Evolutionary conservation across 495 filamentous ascomycete genomes (phyloP).

Genomic region (Hypoxylon trugodes): DNA sequence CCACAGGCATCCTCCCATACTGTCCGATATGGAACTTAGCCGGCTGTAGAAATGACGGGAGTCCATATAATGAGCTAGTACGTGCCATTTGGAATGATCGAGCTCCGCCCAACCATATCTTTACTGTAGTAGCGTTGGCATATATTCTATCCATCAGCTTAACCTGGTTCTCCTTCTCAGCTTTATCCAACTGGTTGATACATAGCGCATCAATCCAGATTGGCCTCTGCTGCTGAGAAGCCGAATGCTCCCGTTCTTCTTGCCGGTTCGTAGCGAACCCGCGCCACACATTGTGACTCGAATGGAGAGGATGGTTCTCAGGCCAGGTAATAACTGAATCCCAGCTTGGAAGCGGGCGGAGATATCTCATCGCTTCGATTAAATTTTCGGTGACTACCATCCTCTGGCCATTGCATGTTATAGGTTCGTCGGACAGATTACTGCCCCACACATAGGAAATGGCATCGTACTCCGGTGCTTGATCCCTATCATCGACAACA

Average conservation of each 20-base stretch:
- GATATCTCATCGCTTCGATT: conserved; percentile 30
- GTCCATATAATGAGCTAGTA: background rate
- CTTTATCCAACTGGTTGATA: conserved; percentile 44
- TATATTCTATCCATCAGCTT: conserved; percentile 45
- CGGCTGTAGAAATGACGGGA: background rate
- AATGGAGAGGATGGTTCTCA: conserved; percentile 17
- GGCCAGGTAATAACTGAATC: conserved; percentile 25
- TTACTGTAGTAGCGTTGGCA: conserved; percentile 16
- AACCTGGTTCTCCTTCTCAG: conserved; percentile 38
- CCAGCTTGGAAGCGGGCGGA: conserved; percentile 26
- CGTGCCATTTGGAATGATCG: conserved; percentile 4
- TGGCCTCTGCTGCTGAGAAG: conserved; percentile 11
- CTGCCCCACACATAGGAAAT: conserved; percentile 35
- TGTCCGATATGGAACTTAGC: conserved; percentile 1
- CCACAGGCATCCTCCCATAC: conserved; percentile 23
- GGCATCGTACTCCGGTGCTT: conserved; percentile 24
- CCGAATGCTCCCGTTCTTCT: conserved; percentile 16
- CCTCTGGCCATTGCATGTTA: conserved; percentile 31
- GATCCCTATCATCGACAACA: conserved; percentile 7
- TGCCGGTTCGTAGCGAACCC: conserved; percentile 22
- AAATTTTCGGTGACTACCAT: conserved; percentile 28
- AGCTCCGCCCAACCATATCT: conserved; percentile 30
- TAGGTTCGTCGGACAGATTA: conserved; percentile 25
- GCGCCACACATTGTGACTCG: conserved; percentile 27
- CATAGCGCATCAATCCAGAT: conserved; percentile 48